A percentile compares a stretch with the other conserved stretches of the same genome.
phyloP scores from a whole-genome alignment of 345 rosid genomes.

The Populus tremula region DNA sequence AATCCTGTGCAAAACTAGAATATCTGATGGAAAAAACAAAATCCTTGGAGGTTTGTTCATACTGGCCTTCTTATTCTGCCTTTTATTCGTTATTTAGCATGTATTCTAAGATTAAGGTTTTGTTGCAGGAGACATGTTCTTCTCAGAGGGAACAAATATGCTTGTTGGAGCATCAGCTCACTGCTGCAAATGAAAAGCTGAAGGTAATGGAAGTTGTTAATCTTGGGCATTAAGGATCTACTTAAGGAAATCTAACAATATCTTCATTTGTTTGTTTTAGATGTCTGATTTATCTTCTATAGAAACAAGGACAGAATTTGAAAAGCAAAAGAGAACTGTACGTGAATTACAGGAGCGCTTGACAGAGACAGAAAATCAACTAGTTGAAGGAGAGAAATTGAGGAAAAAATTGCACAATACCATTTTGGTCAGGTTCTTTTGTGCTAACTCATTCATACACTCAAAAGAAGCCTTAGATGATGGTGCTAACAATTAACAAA shows the following conservation, averaged over 20 bases:
- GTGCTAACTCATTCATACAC: not conserved
- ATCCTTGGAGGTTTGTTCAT: constrained; percentile 68
- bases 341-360: constrained; percentile 53
- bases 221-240: not conserved
- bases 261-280: constrained; percentile 28
- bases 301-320: constrained; percentile 50
- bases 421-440: constrained; percentile 51
- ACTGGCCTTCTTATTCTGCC: not conserved
- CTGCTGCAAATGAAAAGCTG: constrained; percentile 69
- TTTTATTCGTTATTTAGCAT: not conserved
- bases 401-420: constrained; percentile 87
- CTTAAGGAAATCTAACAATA: not conserved
- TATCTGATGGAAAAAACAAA: constrained; percentile 52
- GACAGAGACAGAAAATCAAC: constrained; percentile 54
- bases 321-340: constrained; percentile 43
- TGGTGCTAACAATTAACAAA: not conserved
- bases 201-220: constrained; percentile 46
- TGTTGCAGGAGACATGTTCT: constrained; percentile 70
- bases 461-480: not conserved
- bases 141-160: constrained; percentile 70
- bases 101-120: not conserved
- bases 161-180: constrained; percentile 55
- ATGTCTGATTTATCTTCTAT: constrained; percentile 51
- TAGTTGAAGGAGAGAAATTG: constrained; percentile 70
- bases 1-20: constrained; percentile 64